Conservation (phyloP, 805 yeast species). For the Tetrapisispora phaffii region DNA sequence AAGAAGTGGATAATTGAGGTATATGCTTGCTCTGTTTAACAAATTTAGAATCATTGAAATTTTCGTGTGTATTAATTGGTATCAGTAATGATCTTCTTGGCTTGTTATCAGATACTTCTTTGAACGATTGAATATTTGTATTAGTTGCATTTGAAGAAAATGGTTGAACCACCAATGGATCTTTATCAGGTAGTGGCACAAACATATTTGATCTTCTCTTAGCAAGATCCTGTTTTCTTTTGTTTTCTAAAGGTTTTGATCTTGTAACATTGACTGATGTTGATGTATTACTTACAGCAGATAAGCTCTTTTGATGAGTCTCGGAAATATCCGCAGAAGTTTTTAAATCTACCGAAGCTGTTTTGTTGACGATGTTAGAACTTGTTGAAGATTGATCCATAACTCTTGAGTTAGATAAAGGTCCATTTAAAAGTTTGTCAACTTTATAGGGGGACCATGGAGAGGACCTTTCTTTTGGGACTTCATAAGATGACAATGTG, state of each 20-base stretch:
- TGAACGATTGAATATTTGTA: background rate
- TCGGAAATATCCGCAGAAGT: background rate
- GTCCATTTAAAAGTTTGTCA: constrained; percentile 10
- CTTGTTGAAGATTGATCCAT: background rate
- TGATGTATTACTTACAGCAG: background rate
- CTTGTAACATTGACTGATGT: constrained; percentile 2
- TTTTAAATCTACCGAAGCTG: background rate
- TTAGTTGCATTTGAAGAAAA: background rate
- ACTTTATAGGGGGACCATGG: constrained; percentile 26
- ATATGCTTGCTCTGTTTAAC: background rate
- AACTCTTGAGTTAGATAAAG: background rate
- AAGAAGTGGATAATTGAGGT: background rate
- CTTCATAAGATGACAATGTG: background rate
- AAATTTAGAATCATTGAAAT: background rate
- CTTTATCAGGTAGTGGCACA: constrained; percentile 28
- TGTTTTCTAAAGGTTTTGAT: background rate
- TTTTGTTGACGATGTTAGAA: background rate
- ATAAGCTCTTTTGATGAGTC: background rate
- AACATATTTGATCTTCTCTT: constrained; percentile 28
- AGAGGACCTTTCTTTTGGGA: constrained; percentile 6
- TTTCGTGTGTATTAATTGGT: background rate
- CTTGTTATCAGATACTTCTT: background rate
- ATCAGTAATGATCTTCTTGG: background rate
- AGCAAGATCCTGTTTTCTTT: constrained; percentile 2
- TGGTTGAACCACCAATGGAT: constrained; percentile 18